Evolutionary conservation across 2,329 filamentous ascomycete species (phyloP).

Genomic region (Colletotrichum liriopes): DNA sequence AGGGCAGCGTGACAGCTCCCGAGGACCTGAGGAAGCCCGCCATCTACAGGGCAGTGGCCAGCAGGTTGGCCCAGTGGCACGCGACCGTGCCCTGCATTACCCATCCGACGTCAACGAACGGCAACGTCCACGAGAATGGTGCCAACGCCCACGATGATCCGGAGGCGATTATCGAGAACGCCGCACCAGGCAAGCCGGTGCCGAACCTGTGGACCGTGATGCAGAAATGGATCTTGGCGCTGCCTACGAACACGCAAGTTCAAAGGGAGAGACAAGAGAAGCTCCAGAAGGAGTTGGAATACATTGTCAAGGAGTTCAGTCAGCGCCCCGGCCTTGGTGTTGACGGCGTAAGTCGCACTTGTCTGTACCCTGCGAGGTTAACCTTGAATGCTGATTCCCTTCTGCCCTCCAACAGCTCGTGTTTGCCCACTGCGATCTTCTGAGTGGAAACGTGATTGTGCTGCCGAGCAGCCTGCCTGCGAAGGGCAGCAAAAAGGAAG

Average conservation of each 20-base stretch:
- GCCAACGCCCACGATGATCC: conserved; percentile 53
- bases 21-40: conserved; percentile 82
- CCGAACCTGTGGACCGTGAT: conserved; percentile 96
- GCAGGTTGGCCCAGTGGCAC: conserved; percentile 93
- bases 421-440: conserved; percentile 94
- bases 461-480: conserved; percentile 64
- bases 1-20: conserved; percentile 84
- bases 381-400: conserved; percentile 21
- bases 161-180: conserved; percentile 58
- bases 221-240: conserved; percentile 93
- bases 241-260: conserved; percentile 80
- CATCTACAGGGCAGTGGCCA: conserved; percentile 88
- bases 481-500: conserved; percentile 55
- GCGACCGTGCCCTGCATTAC: conserved; percentile 76
- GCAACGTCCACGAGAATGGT: conserved; percentile 53
- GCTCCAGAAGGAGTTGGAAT: conserved; percentile 82
- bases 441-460: conserved; percentile 97
- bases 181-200: conserved; percentile 78
- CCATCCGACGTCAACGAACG: conserved; percentile 51
- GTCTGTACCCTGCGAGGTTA: background rate
- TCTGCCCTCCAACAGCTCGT: conserved; percentile 72
- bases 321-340: conserved; percentile 83
- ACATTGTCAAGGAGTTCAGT: conserved; percentile 80
- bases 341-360: conserved; percentile 74
- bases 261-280: conserved; percentile 77